phyloP scores from a whole-genome alignment of 768 basidiomycete species.

The Phlegmacium glaucopus region DNA sequence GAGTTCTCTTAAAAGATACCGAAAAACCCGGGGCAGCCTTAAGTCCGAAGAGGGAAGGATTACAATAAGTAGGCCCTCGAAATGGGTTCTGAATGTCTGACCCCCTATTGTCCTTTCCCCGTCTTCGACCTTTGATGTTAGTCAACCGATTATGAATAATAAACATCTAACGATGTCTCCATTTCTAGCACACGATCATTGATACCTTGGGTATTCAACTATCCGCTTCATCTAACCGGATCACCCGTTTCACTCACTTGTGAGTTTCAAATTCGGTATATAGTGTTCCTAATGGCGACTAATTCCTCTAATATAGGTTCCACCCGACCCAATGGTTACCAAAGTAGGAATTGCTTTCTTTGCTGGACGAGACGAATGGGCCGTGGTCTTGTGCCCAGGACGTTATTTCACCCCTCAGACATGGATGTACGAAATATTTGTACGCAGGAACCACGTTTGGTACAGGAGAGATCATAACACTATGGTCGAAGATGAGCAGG shows the following conservation, averaged over 20 bases:
- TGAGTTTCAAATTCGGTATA: neutral
- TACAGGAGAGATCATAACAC: conserved; percentile 1
- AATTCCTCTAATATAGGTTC: neutral
- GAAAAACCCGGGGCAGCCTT: no score
- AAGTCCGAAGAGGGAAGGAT: no score
- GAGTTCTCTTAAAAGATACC: no score
- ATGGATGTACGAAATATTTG: conserved; percentile 1
- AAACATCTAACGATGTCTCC: no score
- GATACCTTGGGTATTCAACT: no score
- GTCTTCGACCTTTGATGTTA: no score
- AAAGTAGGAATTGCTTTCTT: neutral
- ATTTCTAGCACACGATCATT: no score
- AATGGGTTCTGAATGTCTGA: no score
- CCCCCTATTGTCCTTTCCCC: no score
- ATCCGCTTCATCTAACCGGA: no score
- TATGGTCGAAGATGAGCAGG: neutral
- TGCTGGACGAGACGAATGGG: conserved; percentile 1
- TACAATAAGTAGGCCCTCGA: no score
- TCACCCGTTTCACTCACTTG: neutral
- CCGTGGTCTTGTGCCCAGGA: neutral
- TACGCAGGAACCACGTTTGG: conserved; percentile 3
- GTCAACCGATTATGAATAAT: no score
- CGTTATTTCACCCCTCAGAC: neutral
- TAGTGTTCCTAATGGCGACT: neutral
- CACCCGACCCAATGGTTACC: neutral